Conservation (phyloP, 2,329 filamentous ascomycete genomes). For the Calycina herbarum region DNA sequence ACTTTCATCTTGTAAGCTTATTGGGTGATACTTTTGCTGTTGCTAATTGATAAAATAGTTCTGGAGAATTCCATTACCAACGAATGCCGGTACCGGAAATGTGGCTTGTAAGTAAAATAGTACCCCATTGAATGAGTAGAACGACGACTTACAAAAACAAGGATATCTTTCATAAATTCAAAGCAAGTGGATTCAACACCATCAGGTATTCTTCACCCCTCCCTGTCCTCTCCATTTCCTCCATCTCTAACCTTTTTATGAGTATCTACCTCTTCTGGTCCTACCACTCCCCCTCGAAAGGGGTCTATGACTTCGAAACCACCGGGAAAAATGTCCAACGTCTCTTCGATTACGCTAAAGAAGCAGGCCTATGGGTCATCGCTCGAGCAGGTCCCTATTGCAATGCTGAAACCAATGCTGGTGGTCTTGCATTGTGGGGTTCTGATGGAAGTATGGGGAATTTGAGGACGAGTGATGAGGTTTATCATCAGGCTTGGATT, state of each 20-base stretch:
- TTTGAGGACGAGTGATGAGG: slow-evolving; percentile 45
- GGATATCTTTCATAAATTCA: slow-evolving; percentile 55
- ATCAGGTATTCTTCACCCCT: slow-evolving; percentile 39
- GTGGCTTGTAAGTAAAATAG: slow-evolving; percentile 41
- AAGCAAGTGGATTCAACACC: slow-evolving; percentile 53
- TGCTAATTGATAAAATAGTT: slow-evolving; percentile 21
- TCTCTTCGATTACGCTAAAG: slow-evolving; percentile 51
- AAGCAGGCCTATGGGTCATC: slow-evolving; percentile 53
- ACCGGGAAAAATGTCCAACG: slow-evolving; percentile 51
- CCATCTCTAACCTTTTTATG: too few species aligned
- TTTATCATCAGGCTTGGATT: slow-evolving; percentile 47
- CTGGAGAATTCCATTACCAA: slow-evolving; percentile 52
- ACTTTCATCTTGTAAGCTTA: slow-evolving; percentile 45
- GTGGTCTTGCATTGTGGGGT: slow-evolving; percentile 47
- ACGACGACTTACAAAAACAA: slow-evolving; percentile 22
- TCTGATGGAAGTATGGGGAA: slow-evolving; percentile 48
- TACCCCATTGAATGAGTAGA: too few species aligned
- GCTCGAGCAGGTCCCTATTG: slow-evolving; percentile 51
- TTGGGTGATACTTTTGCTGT: not conserved
- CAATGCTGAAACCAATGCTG: slow-evolving; percentile 52
- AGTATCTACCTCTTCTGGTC: slow-evolving; percentile 51
- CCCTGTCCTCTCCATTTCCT: not conserved
- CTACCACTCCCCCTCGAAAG: slow-evolving; percentile 47
- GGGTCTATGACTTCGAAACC: slow-evolving; percentile 50
- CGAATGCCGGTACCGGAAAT: slow-evolving; percentile 54